A percentile compares a stretch with the other conserved stretches of the same genome.
Evolutionary conservation across 108 stramenopile species (phyloP).

Genomic region (Conticribra weissflogii): DNA sequence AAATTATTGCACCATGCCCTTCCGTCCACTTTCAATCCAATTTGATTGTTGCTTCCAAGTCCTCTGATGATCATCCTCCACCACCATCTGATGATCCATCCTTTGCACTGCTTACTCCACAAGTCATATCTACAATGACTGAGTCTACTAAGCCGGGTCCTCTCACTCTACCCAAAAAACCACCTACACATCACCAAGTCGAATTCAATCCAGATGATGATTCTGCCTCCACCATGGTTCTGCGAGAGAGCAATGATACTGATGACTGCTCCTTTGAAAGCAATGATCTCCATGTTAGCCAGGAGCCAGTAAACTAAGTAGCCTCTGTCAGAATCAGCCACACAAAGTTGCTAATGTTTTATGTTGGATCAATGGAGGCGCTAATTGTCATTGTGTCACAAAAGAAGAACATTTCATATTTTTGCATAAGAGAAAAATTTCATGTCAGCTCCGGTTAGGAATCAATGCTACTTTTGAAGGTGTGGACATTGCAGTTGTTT

Average conservation of each 20-base stretch:
- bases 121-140: too few relatives aligned
- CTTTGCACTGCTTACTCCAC: too few relatives aligned
- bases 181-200: too few relatives aligned
- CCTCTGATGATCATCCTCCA: too few relatives aligned
- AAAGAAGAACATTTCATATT: not conserved
- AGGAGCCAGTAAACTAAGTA: conserved; percentile 11
- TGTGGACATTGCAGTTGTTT: conserved; percentile 6
- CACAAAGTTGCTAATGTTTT: not conserved
- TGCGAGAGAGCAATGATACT: not conserved
- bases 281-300: not conserved
- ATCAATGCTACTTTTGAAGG: not conserved
- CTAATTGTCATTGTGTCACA: conserved; percentile 5
- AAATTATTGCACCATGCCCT: too few relatives aligned
- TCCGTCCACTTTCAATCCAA: too few relatives aligned
- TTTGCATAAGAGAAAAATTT: not conserved
- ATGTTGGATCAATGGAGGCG: conserved; percentile 16
- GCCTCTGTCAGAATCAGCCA: conserved; percentile 2
- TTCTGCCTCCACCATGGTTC: not conserved
- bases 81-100: too few relatives aligned
- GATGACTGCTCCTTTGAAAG: not conserved
- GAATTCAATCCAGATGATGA: too few relatives aligned
- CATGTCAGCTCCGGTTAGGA: not conserved
- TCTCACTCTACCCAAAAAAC: too few relatives aligned
- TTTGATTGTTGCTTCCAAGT: too few relatives aligned
- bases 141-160: too few relatives aligned